Evolutionary conservation across 768 basidiomycete genomes (phyloP).

Genomic region (Termitomyces sp.): DNA sequence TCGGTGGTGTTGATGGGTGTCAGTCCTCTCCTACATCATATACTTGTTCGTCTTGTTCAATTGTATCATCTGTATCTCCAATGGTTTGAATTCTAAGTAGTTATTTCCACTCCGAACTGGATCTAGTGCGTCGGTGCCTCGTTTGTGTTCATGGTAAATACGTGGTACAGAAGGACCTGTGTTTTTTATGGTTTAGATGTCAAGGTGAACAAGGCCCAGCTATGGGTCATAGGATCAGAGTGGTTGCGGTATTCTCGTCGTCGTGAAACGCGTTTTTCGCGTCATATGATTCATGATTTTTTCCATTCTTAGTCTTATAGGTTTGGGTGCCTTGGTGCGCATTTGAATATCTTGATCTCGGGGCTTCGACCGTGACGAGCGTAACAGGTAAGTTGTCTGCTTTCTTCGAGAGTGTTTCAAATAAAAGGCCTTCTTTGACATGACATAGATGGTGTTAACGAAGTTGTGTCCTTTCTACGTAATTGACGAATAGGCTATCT

Average conservation of each 20-base stretch:
- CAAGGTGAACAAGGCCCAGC: not conserved
- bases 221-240: not conserved
- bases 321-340: not conserved
- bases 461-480: not conserved
- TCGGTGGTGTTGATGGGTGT: conserved; percentile 50
- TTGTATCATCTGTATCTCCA: not conserved
- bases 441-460: not conserved
- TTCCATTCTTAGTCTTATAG: not conserved
- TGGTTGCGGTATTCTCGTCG: too few relatives aligned
- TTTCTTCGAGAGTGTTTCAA: not conserved
- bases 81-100: not conserved
- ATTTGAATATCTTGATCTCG: not conserved
- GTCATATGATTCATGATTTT: not conserved
- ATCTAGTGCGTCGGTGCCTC: too few relatives aligned
- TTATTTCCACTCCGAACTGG: too few relatives aligned
- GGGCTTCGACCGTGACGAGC: not conserved
- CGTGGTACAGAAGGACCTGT: too few relatives aligned
- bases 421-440: not conserved
- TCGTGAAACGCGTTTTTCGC: not conserved
- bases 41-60: not conserved
- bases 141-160: too few relatives aligned
- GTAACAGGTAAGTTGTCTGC: not conserved
- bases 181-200: not conserved
- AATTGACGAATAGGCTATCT: not conserved
- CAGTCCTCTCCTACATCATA: conserved; percentile 59